Evolutionary conservation across 163 green algal genomes (phyloP).

Genomic region (Prototheca cutis): DNA sequence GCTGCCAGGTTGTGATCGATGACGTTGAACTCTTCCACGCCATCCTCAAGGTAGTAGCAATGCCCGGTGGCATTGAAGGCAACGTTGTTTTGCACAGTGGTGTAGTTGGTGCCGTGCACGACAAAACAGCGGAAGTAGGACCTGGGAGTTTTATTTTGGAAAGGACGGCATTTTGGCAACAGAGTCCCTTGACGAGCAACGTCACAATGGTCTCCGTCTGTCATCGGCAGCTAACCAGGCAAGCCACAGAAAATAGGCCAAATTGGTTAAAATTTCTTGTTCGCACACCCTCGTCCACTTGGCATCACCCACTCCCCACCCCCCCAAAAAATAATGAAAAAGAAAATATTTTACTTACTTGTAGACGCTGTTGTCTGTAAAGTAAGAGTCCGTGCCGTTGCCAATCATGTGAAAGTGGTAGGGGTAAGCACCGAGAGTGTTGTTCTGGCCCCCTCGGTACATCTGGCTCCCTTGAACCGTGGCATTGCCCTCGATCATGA

Average conservation of each 20-base stretch:
- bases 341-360: not conserved
- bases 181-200: too few species aligned
- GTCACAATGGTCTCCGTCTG: too few species aligned
- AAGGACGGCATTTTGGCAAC: too few species aligned
- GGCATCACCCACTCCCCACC: too few species aligned
- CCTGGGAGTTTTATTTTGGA: not conserved
- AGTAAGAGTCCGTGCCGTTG: slow-evolving; percentile 17
- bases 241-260: too few species aligned
- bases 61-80: slow-evolving; percentile 17
- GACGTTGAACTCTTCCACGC: slow-evolving; percentile 32
- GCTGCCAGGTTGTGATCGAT: slow-evolving; percentile 52
- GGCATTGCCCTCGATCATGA: slow-evolving; percentile 31
- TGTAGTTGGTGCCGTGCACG: slow-evolving; percentile 17
- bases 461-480: slow-evolving; percentile 34
- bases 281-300: not conserved
- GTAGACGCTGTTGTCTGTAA: slow-evolving; percentile 39
- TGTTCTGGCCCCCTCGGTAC: slow-evolving; percentile 41
- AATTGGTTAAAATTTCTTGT: too few species aligned
- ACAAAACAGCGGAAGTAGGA: slow-evolving; percentile 25
- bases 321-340: too few species aligned
- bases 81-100: slow-evolving; percentile 17
- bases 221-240: too few species aligned
- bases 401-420: slow-evolving; percentile 50
- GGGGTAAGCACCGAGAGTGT: slow-evolving; percentile 45
- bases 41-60: slow-evolving; percentile 29